Conservation (phyloP, 495 filamentous ascomycete species). For the Daldinia caldariorum region DNA sequence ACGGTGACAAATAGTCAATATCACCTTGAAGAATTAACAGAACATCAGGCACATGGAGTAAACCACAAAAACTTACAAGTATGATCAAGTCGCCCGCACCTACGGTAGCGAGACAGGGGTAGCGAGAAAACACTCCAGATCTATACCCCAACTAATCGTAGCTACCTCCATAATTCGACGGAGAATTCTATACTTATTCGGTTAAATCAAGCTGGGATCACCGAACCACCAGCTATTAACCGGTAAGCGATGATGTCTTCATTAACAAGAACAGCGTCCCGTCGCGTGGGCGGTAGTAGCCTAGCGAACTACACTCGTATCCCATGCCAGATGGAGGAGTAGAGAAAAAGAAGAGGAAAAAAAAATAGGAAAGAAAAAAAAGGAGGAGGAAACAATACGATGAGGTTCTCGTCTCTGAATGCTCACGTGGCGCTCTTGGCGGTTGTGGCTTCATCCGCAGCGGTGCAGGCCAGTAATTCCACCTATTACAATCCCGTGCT, state of each 20-base stretch:
- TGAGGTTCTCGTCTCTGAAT: conserved; percentile 20
- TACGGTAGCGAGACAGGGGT: conserved; percentile 20
- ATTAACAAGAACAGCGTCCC: conserved; percentile 3
- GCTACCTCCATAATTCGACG: conserved; percentile 24
- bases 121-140: conserved; percentile 19
- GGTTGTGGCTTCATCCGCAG: not conserved
- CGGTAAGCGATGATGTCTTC: not conserved
- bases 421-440: conserved; percentile 6
- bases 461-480: conserved; percentile 24
- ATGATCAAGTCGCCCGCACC: conserved; percentile 8
- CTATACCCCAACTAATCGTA: conserved; percentile 23
- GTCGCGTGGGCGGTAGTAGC: not conserved
- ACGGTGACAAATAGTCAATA: too few relatives aligned
- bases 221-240: conserved; percentile 11
- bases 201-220: conserved; percentile 6
- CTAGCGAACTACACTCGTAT: not conserved
- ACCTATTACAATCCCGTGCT: conserved; percentile 50
- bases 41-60: not conserved
- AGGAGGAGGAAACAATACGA: conserved; percentile 2
- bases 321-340: not conserved
- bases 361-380: not conserved
- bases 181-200: conserved; percentile 30
- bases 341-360: not conserved
- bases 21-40: too few relatives aligned
- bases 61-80: not conserved